Conservation (phyloP, 2,329 filamentous ascomycete genomes). For the Seiridium unicorne region DNA sequence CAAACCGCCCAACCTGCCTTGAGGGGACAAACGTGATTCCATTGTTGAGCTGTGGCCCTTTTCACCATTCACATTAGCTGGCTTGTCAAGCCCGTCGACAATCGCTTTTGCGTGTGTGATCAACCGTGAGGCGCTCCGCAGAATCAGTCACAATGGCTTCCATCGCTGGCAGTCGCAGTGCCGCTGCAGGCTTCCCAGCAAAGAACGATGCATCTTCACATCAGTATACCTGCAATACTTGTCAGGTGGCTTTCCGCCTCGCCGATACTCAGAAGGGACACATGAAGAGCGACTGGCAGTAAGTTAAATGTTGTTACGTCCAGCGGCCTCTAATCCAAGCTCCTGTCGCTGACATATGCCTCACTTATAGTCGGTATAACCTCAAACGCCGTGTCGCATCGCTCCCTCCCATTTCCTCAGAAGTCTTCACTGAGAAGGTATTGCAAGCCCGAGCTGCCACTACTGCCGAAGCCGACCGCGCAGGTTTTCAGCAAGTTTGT, state of each 20-base stretch:
- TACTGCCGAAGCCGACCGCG: constrained; percentile 81
- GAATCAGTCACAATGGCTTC: constrained; percentile 44
- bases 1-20: too few species aligned
- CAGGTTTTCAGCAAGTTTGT: constrained; percentile 83
- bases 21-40: too few species aligned
- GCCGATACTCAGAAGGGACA: constrained; percentile 90
- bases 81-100: neutral
- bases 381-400: constrained; percentile 91
- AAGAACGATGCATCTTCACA: constrained; percentile 49
- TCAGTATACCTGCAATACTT: constrained; percentile 97
- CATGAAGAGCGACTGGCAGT: constrained; percentile 99
- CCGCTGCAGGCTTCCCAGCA: constrained; percentile 20
- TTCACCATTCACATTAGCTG: too few species aligned
- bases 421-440: constrained; percentile 94
- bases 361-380: constrained; percentile 74
- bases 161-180: constrained; percentile 30
- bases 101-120: neutral
- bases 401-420: constrained; percentile 84
- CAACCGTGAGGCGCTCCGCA: neutral
- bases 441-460: constrained; percentile 84
- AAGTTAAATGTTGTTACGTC: constrained; percentile 39
- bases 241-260: constrained; percentile 92
- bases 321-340: neutral
- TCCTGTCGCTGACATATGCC: neutral
- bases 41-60: too few species aligned